These are phyloP conservation scores for Gyrodon lividus DNA, from an alignment of 768 basidiomycete genomes.

Conservation along the genomic window DNA sequence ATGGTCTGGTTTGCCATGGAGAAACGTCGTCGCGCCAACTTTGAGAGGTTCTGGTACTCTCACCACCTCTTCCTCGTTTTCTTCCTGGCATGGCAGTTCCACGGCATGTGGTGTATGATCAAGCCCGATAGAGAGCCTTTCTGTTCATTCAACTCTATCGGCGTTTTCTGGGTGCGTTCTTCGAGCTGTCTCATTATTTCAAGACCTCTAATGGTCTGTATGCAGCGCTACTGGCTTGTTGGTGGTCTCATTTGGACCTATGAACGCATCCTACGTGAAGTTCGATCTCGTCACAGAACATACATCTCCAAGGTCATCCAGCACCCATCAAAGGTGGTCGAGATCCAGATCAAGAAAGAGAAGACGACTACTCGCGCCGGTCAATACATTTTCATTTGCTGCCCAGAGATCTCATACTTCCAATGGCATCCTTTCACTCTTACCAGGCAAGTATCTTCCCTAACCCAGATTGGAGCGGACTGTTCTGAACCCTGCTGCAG, in stretches of 20 bases:
- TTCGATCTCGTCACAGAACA: conserved; percentile 87
- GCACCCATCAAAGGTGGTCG: conserved; percentile 92
- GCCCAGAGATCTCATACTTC: conserved; percentile 91
- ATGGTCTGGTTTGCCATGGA: conserved; percentile 89
- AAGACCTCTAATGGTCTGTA: conserved; percentile 6
- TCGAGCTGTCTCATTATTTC: not conserved
- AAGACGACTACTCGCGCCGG: conserved; percentile 80
- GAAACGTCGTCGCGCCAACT: conserved; percentile 72
- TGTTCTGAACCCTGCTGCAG: conserved; percentile 34
- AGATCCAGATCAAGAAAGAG: conserved; percentile 97
- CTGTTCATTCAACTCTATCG: conserved; percentile 82
- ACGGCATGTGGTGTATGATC: conserved; percentile 98
- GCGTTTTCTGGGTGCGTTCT: conserved; percentile 88
- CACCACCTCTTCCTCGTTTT: conserved; percentile 90
- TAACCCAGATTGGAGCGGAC: too few species aligned
- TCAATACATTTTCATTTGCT: conserved; percentile 90
- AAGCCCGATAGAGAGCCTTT: conserved; percentile 84
- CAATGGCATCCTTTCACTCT: conserved; percentile 98
- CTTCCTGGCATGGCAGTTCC: conserved; percentile 93
- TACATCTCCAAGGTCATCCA: conserved; percentile 94
- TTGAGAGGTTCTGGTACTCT: conserved; percentile 88
- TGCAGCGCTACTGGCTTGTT: conserved; percentile 83
- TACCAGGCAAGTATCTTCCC: conserved; percentile 50
- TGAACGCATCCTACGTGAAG: conserved; percentile 90
- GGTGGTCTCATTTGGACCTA: conserved; percentile 83